These are phyloP conservation scores for Lathyrus sativus DNA, from an alignment of 306 rosid species.

Conservation along the genomic window DNA sequence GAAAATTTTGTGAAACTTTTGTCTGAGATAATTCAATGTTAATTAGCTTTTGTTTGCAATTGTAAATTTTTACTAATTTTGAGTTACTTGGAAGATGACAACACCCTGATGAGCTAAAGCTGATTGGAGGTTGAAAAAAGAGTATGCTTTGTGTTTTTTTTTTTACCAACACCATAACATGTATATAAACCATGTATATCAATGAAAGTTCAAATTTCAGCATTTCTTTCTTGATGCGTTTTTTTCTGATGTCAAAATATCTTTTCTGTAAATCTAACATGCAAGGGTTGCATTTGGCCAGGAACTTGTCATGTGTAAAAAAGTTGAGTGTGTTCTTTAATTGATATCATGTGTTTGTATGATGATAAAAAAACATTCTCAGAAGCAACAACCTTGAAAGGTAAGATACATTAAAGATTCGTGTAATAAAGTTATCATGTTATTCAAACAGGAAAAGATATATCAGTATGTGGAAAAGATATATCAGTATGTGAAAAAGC, in stretches of 20 bases:
- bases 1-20: slow-evolving; percentile 72
- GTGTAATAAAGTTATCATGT: slow-evolving; percentile 4
- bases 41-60: slow-evolving; percentile 45
- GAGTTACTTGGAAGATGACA: slow-evolving; percentile 54
- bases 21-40: slow-evolving; percentile 50
- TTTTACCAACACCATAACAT: slow-evolving; percentile 61
- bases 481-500: slow-evolving; percentile 21
- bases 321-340: slow-evolving; percentile 12
- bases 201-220: slow-evolving; percentile 55
- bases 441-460: slow-evolving; percentile 25
- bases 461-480: slow-evolving; percentile 12
- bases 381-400: slow-evolving; percentile 12
- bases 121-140: slow-evolving; percentile 66
- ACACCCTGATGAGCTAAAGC: slow-evolving; percentile 78
- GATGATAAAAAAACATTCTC: slow-evolving; percentile 1
- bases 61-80: slow-evolving; percentile 65
- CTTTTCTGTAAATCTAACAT: background rate
- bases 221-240: slow-evolving; percentile 14
- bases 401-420: slow-evolving; percentile 1
- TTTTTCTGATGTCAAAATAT: too few species aligned
- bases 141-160: slow-evolving; percentile 42
- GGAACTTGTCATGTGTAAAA: slow-evolving; percentile 11
- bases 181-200: slow-evolving; percentile 75
- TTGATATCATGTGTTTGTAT: slow-evolving; percentile 14
- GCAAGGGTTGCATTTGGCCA: slow-evolving; percentile 2